phyloP scores from a whole-genome alignment of 257 asterid genomes.

The Anisodus acutangulus region DNA sequence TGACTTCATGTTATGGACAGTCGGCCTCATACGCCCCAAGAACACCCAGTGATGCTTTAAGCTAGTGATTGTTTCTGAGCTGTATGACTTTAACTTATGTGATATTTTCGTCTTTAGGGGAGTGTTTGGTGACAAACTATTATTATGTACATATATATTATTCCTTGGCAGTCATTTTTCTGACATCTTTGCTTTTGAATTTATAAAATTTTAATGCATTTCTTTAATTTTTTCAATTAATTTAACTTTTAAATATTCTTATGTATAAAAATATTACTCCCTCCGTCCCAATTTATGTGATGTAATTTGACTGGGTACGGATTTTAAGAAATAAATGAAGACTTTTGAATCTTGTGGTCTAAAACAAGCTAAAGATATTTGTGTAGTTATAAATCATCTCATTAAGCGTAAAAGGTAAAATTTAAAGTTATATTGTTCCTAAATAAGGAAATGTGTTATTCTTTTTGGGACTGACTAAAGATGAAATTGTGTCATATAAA shows the following conservation, averaged over 20 bases:
- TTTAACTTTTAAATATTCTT: background rate
- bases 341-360: too few relatives aligned
- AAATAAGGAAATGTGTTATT: too few relatives aligned
- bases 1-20: background rate
- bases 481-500: too few relatives aligned
- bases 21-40: background rate
- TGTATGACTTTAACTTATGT: slow-evolving; percentile 11
- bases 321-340: too few relatives aligned
- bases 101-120: background rate
- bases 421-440: too few relatives aligned
- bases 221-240: background rate
- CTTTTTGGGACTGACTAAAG: too few relatives aligned
- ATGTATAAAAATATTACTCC: background rate
- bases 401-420: too few relatives aligned
- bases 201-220: background rate
- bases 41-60: background rate
- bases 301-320: too few relatives aligned
- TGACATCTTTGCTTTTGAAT: background rate
- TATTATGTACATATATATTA: background rate
- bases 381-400: too few relatives aligned
- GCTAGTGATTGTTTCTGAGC: background rate
- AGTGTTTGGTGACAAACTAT: background rate
- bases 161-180: background rate
- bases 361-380: too few relatives aligned
- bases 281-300: too few relatives aligned